Evolutionary conservation across 2,329 filamentous ascomycete genomes (phyloP).

Genomic region (Sporothrix pallida): DNA sequence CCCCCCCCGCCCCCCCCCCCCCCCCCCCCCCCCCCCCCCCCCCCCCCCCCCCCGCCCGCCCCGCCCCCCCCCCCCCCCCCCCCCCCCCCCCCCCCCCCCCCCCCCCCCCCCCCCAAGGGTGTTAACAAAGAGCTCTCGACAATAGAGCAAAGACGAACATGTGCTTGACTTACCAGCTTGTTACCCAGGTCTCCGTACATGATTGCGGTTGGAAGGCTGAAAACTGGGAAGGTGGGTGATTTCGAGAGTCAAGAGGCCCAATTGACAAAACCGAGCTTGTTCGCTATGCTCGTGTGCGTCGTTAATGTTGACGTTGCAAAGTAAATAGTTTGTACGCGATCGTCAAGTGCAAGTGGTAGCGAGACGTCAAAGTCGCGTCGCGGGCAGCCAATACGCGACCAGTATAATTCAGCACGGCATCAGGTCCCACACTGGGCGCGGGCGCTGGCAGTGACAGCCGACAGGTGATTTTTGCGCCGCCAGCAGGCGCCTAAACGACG

Average conservation of each 20-base stretch:
- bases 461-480: background rate
- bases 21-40: no score
- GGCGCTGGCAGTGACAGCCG: background rate
- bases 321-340: background rate
- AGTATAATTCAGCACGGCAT: constrained; percentile 3
- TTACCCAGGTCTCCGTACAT: constrained; percentile 92
- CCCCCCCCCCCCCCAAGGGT: no score
- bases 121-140: background rate
- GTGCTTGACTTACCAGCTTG: constrained; percentile 68
- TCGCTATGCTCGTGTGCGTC: background rate
- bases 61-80: no score
- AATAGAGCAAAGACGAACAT: background rate
- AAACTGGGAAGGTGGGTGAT: background rate
- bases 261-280: background rate
- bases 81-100: no score
- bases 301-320: background rate
- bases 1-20: no score
- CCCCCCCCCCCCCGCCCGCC: no score
- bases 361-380: constrained; percentile 18
- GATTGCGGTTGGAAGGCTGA: background rate
- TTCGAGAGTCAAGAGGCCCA: background rate
- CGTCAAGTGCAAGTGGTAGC: constrained; percentile 1
- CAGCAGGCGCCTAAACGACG: background rate
- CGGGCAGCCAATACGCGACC: constrained; percentile 25
- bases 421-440: constrained; percentile 4